Percentiles rank a stretch among this genome's conserved stretches.
Evolutionary conservation across 2,329 filamentous ascomycete species (phyloP).

Genomic region (Sporothrix variecibatus): DNA sequence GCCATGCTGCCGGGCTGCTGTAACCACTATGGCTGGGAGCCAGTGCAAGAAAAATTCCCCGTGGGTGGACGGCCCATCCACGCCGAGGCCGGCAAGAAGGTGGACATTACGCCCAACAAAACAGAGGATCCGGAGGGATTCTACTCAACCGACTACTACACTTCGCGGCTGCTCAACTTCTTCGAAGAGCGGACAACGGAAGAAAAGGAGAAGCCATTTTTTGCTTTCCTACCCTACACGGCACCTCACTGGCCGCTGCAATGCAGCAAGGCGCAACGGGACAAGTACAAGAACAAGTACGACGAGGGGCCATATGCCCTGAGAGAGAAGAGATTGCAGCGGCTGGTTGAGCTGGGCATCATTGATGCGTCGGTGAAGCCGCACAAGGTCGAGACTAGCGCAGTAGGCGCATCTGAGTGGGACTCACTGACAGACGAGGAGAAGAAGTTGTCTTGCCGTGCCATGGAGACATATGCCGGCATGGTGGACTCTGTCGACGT

Average conservation of each 20-base stretch:
- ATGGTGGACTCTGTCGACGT: constrained; percentile 65
- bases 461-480: constrained; percentile 60
- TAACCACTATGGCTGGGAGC: neutral
- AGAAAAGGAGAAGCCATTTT: neutral
- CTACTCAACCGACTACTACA: neutral
- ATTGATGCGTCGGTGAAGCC: constrained; percentile 53
- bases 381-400: constrained; percentile 46
- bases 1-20: neutral
- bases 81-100: neutral
- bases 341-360: constrained; percentile 61
- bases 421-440: constrained; percentile 49
- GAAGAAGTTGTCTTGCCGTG: constrained; percentile 49
- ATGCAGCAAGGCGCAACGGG: constrained; percentile 55
- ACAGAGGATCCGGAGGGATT: neutral
- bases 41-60: too few species aligned
- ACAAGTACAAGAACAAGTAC: constrained; percentile 61
- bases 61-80: too few species aligned
- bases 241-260: constrained; percentile 66
- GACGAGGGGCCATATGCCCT: constrained; percentile 61
- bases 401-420: constrained; percentile 49
- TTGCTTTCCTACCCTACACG: constrained; percentile 57
- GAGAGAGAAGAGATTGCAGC: constrained; percentile 53
- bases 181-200: neutral
- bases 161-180: neutral
- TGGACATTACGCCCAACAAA: neutral